A percentile compares a stretch with the other conserved stretches of the same genome.
Evolutionary conservation across 179 eudicot genomes (phyloP).

Genomic region (Beta lomatogona): DNA sequence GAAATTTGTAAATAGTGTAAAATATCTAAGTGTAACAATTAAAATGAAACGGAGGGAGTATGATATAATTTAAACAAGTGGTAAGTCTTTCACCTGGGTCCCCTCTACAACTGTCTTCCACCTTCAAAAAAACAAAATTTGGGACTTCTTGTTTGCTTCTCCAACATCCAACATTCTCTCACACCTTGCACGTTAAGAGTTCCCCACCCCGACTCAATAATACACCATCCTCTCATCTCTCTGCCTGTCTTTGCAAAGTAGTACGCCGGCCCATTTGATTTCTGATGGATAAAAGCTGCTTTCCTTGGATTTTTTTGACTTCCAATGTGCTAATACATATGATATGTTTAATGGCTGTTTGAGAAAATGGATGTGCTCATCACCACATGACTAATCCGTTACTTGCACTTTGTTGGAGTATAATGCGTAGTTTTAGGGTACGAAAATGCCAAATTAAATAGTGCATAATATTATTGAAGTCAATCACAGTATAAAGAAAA

Average conservation of each 20-base stretch:
- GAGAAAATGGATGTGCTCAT: neutral
- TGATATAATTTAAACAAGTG: conserved; percentile 1
- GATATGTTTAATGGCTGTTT: neutral
- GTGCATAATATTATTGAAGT: too few species aligned
- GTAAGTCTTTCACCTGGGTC: conserved; percentile 3
- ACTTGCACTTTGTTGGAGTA: too few species aligned
- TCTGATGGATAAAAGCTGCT: conserved; percentile 8
- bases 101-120: conserved; percentile 28
- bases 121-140: neutral
- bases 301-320: neutral
- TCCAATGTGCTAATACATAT: conserved; percentile 13
- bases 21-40: too few species aligned
- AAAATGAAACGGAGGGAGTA: too few species aligned
- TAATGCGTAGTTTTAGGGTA: too few species aligned
- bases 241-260: conserved; percentile 5
- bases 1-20: too few species aligned
- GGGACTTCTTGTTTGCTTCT: conserved; percentile 11
- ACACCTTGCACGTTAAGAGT: conserved; percentile 25
- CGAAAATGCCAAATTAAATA: too few species aligned
- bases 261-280: neutral
- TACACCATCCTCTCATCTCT: neutral
- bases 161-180: conserved; percentile 31
- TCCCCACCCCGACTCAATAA: conserved; percentile 24
- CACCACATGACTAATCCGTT: too few species aligned
- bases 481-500: too few species aligned